These are phyloP conservation scores for Diaporthe caulivora DNA, from an alignment of 2,329 filamentous ascomycete genomes.

Conservation along the genomic window DNA sequence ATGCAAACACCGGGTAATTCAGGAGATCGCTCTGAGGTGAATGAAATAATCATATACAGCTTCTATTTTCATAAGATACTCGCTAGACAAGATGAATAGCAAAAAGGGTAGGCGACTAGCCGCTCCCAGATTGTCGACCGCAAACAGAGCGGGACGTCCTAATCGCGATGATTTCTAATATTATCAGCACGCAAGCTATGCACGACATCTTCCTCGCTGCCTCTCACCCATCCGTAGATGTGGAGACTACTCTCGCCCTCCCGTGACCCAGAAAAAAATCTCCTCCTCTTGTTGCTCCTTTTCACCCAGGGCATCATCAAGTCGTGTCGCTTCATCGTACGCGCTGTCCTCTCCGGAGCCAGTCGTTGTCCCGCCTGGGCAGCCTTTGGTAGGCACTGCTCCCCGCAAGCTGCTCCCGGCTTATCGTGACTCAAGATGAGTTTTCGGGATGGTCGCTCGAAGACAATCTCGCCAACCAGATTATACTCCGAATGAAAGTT, in stretches of 20 bases:
- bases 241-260: not conserved
- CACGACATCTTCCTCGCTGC: conserved; percentile 19
- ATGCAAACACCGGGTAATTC: not conserved
- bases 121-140: conserved; percentile 14
- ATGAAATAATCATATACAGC: conserved; percentile 22
- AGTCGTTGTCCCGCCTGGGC: conserved; percentile 2
- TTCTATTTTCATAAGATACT: conserved; percentile 32
- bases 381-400: conserved; percentile 32
- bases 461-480: conserved; percentile 21
- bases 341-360: not conserved
- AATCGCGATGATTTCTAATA: conserved; percentile 22
- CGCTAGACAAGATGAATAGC: conserved; percentile 29
- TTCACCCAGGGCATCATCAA: not conserved
- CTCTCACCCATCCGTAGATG: not conserved
- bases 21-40: not conserved
- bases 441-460: conserved; percentile 7
- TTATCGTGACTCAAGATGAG: conserved; percentile 2
- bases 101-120: conserved; percentile 1
- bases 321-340: conserved; percentile 22
- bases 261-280: not conserved
- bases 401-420: conserved; percentile 5
- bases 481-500: conserved; percentile 32
- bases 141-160: conserved; percentile 30
- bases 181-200: conserved; percentile 33
- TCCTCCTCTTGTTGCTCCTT: not conserved